Evolutionary conservation across 352 stramenopile genomes (phyloP).

Genomic region (Bremia lactucae): DNA sequence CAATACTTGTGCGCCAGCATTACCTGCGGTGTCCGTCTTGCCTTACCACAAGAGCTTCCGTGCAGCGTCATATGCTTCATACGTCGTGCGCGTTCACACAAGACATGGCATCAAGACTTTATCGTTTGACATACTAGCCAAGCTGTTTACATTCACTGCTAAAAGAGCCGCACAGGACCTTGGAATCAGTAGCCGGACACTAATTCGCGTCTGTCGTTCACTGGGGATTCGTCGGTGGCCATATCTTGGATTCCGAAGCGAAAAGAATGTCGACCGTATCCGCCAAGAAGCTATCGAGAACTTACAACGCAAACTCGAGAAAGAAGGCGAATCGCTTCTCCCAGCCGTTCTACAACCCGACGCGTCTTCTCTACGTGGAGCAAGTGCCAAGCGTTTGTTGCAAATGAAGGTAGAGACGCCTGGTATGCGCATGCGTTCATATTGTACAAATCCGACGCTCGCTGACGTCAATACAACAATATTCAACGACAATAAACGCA

Average conservation of each 20-base stretch:
- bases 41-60: conserved; percentile 17
- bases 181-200: conserved; percentile 64
- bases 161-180: conserved; percentile 70
- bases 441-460: conserved; percentile 17
- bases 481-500: conserved; percentile 21
- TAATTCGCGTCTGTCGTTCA: conserved; percentile 68
- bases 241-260: conserved; percentile 69
- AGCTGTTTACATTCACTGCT: conserved; percentile 60
- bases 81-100: conserved; percentile 52
- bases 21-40: conserved; percentile 7
- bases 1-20: no score
- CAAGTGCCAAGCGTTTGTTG: conserved; percentile 61
- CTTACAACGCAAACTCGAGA: conserved; percentile 59
- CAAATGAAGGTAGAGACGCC: conserved; percentile 41
- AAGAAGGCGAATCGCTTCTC: conserved; percentile 22
- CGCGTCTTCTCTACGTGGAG: conserved; percentile 41
- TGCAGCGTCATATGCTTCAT: conserved; percentile 39
- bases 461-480: conserved; percentile 14
- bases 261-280: conserved; percentile 73
- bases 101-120: conserved; percentile 67
- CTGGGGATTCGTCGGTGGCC: conserved; percentile 67
- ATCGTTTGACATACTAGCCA: conserved; percentile 55
- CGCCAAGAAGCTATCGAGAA: conserved; percentile 69
- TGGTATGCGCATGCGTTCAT: conserved; percentile 7
- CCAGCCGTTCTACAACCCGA: conserved; percentile 31